Conservation (phyloP, 768 basidiomycete genomes). For the Amylocystis lapponica region DNA sequence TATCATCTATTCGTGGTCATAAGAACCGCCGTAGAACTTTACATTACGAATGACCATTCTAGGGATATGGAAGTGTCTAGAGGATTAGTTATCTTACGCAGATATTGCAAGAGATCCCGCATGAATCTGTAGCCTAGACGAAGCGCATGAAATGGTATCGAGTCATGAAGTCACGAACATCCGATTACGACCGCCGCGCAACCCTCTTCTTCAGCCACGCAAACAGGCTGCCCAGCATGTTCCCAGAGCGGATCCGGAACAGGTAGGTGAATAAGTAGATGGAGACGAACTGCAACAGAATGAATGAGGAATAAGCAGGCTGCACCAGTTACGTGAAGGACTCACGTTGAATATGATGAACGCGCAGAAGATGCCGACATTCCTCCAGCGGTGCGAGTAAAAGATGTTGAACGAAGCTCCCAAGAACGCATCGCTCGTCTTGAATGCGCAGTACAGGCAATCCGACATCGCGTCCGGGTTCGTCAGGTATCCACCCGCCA, state of each 20-base stretch:
- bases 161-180: too few species aligned
- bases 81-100: too few species aligned
- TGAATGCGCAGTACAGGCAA: constrained; percentile 52
- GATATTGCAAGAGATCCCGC: too few species aligned
- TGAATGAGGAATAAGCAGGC: background rate
- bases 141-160: too few species aligned
- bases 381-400: constrained; percentile 45
- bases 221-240: background rate
- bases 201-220: background rate
- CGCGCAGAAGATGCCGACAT: constrained; percentile 42
- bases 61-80: too few species aligned
- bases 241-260: constrained; percentile 1
- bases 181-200: background rate
- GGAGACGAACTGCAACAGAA: background rate
- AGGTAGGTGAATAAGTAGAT: constrained; percentile 1
- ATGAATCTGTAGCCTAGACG: too few species aligned
- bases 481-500: constrained; percentile 42
- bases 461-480: constrained; percentile 30
- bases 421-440: constrained; percentile 58
- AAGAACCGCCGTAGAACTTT: too few species aligned
- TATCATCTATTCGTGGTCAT: too few species aligned
- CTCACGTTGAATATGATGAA: constrained; percentile 41
- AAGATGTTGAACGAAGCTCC: constrained; percentile 51
- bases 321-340: constrained; percentile 1
- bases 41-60: too few species aligned